phyloP scores from a whole-genome alignment of 192 early-diverging fungal genomes.

The Coemansia interrupta region DNA sequence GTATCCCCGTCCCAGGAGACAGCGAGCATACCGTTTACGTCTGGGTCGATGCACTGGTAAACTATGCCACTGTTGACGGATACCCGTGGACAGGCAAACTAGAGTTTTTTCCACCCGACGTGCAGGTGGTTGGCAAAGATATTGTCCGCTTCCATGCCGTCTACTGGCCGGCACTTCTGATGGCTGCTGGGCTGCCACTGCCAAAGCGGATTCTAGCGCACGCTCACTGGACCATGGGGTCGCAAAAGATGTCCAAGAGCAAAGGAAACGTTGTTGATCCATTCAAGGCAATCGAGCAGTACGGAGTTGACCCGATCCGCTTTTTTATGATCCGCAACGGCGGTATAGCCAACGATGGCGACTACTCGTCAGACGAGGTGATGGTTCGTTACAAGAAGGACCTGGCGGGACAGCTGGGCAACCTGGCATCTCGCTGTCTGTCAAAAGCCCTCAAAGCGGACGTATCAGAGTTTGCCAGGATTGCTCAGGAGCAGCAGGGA shows the following conservation, averaged over 20 bases:
- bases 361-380: slow-evolving; percentile 70
- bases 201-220: slow-evolving; percentile 84
- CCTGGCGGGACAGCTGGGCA: slow-evolving; percentile 80
- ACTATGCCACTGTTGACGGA: slow-evolving; percentile 84
- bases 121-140: slow-evolving; percentile 93
- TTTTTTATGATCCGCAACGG: slow-evolving; percentile 92
- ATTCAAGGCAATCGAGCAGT: slow-evolving; percentile 61
- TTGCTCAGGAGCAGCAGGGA: slow-evolving; percentile 15
- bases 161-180: slow-evolving; percentile 94
- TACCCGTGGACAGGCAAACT: slow-evolving; percentile 65
- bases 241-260: slow-evolving; percentile 95
- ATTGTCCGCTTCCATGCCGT: slow-evolving; percentile 95
- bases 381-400: slow-evolving; percentile 69
- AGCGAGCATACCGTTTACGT: slow-evolving; percentile 89
- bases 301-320: slow-evolving; percentile 82
- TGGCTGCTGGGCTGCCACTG: slow-evolving; percentile 77
- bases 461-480: slow-evolving; percentile 22
- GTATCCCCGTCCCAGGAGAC: slow-evolving; percentile 87
- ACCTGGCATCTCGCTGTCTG: slow-evolving; percentile 69
- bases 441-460: slow-evolving; percentile 41
- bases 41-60: slow-evolving; percentile 93
- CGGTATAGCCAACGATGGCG: slow-evolving; percentile 79
- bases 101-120: slow-evolving; percentile 62
- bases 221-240: slow-evolving; percentile 88
- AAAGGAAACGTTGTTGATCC: slow-evolving; percentile 91